These are phyloP conservation scores for Anthracocystis panici-leucophaei DNA, from an alignment of 1,284 basidiomycete species.

Conservation along the genomic window DNA sequence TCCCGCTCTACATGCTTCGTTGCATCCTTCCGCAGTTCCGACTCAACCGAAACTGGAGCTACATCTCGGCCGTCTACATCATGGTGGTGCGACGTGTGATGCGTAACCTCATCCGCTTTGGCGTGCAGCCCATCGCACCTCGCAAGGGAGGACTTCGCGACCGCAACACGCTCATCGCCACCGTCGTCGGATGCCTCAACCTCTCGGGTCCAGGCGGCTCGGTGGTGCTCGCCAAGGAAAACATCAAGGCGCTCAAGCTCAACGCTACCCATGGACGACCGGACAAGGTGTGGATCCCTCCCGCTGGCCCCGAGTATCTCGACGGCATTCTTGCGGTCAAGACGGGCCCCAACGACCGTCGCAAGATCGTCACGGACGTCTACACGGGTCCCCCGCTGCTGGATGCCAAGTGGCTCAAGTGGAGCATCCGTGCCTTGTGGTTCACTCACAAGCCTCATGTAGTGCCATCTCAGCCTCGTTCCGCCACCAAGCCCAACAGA, in stretches of 20 bases:
- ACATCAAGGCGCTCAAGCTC: slow-evolving; percentile 55
- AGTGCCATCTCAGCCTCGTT: slow-evolving; percentile 38
- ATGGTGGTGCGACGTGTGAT: slow-evolving; percentile 56
- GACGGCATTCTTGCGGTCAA: slow-evolving; percentile 63
- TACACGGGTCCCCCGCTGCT: slow-evolving; percentile 64
- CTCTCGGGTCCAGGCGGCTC: slow-evolving; percentile 61
- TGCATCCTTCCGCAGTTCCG: slow-evolving; percentile 50
- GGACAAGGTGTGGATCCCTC: slow-evolving; percentile 65
- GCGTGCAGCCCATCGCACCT: slow-evolving; percentile 61
- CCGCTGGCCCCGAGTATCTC: slow-evolving; percentile 58
- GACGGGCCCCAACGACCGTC: slow-evolving; percentile 41
- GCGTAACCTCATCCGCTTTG: slow-evolving; percentile 53
- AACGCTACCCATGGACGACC: slow-evolving; percentile 38
- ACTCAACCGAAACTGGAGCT: slow-evolving; percentile 54
- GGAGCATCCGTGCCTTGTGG: slow-evolving; percentile 59
- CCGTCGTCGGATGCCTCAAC: slow-evolving; percentile 52
- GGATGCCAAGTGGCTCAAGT: slow-evolving; percentile 64
- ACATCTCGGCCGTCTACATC: slow-evolving; percentile 51
- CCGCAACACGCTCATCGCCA: slow-evolving; percentile 50
- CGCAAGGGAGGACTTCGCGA: slow-evolving; percentile 63
- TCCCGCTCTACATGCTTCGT: slow-evolving; percentile 57
- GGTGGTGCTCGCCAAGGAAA: slow-evolving; percentile 47
- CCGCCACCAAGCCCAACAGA: slow-evolving; percentile 33
- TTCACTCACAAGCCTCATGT: slow-evolving; percentile 58
- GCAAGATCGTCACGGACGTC: slow-evolving; percentile 31